Evolutionary conservation across 116 monocot genomes (phyloP).

Genomic region (Trichopus zeylanicus): DNA sequence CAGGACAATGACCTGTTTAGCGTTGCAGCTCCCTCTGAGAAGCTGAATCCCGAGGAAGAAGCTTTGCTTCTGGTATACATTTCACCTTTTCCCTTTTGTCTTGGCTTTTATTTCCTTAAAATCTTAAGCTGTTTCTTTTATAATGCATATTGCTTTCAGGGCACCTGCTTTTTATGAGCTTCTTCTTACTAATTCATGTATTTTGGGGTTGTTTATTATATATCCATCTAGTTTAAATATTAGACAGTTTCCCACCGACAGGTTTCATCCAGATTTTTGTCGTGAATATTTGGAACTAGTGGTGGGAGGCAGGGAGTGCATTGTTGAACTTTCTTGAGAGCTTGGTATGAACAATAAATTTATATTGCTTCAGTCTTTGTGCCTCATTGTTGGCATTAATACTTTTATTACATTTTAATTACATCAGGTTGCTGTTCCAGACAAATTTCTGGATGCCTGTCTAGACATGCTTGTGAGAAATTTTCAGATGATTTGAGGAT

Average conservation of each 20-base stretch:
- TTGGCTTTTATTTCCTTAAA: too few relatives aligned
- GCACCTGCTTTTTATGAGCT: slow-evolving; percentile 40
- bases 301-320: slow-evolving; percentile 45
- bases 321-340: slow-evolving; percentile 55
- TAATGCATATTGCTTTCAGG: slow-evolving; percentile 24
- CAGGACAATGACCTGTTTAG: slow-evolving; percentile 31
- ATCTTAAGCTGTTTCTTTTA: neutral
- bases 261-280: slow-evolving; percentile 49
- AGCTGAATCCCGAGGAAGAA: slow-evolving; percentile 42
- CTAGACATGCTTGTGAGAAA: slow-evolving; percentile 86
- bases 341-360: slow-evolving; percentile 41
- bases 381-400: neutral
- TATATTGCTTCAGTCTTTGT: neutral
- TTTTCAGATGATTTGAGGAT: slow-evolving; percentile 41
- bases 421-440: slow-evolving; percentile 66
- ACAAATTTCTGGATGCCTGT: slow-evolving; percentile 64
- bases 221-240: neutral
- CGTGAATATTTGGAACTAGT: slow-evolving; percentile 66
- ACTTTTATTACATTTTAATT: too few relatives aligned
- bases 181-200: slow-evolving; percentile 59
- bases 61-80: slow-evolving; percentile 54
- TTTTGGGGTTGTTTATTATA: neutral
- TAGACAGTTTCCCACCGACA: neutral
- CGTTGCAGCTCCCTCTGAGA: slow-evolving; percentile 19
- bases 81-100: neutral